phyloP scores from a whole-genome alignment of 306 rosid species.

The Quillaja saponaria region DNA sequence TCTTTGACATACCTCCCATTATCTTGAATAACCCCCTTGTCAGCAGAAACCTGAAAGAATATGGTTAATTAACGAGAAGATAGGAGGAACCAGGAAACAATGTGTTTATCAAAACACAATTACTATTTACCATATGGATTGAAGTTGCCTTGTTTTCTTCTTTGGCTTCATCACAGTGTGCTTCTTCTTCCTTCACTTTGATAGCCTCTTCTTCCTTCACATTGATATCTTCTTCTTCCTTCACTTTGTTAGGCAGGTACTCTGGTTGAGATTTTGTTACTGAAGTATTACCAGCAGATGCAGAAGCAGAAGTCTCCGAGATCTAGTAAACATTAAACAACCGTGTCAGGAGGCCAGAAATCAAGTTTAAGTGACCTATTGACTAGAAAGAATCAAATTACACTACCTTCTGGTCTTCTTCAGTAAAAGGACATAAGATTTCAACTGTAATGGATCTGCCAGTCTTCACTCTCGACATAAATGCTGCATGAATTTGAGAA shows the following conservation, averaged over 20 bases:
- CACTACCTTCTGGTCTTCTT: conserved; percentile 67
- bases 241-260: conserved; percentile 16
- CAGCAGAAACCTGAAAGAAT: conserved; percentile 42
- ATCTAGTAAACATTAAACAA: conserved; percentile 41
- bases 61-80: conserved; percentile 15
- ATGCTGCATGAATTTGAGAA: conserved; percentile 62
- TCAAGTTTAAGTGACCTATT: background rate
- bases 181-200: conserved; percentile 36
- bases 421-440: conserved; percentile 74
- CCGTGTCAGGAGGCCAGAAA: background rate
- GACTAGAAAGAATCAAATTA: conserved; percentile 11
- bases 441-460: conserved; percentile 71
- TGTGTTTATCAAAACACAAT: conserved; percentile 10
- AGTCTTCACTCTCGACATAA: conserved; percentile 84
- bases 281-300: conserved; percentile 16
- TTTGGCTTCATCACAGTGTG: conserved; percentile 24
- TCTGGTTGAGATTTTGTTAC: conserved; percentile 37
- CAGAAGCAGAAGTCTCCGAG: conserved; percentile 39
- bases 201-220: conserved; percentile 31
- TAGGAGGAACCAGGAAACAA: conserved; percentile 9
- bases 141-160: conserved; percentile 30
- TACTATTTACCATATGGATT: conserved; percentile 25
- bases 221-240: conserved; percentile 15
- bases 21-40: conserved; percentile 20
- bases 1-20: conserved; percentile 34